Evolutionary conservation across 1,139 yeast species (phyloP).

Genomic region (Magnusiomyces clavatus): DNA sequence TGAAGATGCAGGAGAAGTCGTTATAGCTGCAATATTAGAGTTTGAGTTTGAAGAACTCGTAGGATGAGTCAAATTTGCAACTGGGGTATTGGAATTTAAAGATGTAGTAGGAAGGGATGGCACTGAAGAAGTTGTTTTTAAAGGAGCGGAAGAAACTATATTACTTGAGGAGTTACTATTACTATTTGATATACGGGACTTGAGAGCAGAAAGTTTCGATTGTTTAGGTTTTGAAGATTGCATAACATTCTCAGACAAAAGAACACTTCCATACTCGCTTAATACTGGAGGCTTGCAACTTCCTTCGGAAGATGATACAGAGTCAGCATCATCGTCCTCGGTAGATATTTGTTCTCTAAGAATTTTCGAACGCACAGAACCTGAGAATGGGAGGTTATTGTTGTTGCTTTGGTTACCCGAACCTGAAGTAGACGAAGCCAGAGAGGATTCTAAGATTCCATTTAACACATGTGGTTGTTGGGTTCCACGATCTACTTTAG

Average conservation of each 20-base stretch:
- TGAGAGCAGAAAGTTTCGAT: background rate
- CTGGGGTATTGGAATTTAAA: background rate
- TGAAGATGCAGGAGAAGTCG: background rate
- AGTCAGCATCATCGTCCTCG: constrained; percentile 19
- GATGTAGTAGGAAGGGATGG: constrained; percentile 1
- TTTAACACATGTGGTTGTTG: background rate
- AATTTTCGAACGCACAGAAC: too few species aligned
- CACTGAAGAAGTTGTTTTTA: background rate
- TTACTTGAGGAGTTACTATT: background rate
- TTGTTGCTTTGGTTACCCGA: background rate
- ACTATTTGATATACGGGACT: background rate
- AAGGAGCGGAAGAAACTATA: background rate
- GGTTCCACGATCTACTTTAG: background rate
- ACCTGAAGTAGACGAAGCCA: background rate
- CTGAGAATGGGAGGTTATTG: background rate
- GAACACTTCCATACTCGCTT: constrained; percentile 47
- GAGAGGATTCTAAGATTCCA: background rate
- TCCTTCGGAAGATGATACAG: constrained; percentile 35
- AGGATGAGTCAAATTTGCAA: background rate
- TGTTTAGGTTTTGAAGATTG: constrained; percentile 5
- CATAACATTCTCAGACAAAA: constrained; percentile 24
- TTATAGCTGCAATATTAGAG: background rate
- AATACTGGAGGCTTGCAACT: constrained; percentile 57
- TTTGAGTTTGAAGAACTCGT: constrained; percentile 1
- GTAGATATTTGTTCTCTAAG: too few species aligned